Evolutionary conservation across 2,329 filamentous ascomycete genomes (phyloP).

Genomic region (Pseudogymnoascus sp.): DNA sequence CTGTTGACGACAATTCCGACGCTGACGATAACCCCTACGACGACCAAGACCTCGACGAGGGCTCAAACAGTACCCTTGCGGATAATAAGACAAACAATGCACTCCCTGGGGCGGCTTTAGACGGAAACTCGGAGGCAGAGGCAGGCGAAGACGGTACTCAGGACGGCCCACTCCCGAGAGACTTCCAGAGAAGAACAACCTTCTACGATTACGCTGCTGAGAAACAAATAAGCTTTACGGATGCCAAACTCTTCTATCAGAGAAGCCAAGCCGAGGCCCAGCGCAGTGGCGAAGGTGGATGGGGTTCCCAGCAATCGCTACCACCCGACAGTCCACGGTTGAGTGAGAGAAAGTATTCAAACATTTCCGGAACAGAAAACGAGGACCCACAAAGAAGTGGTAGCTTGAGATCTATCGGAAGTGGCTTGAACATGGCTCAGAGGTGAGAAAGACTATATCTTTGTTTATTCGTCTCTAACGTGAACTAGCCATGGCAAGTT

Average conservation of each 20-base stretch:
- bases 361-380: constrained; percentile 20
- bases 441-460: constrained; percentile 13
- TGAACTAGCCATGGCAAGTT: constrained; percentile 19
- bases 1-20: constrained; percentile 10
- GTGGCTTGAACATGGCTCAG: constrained; percentile 19
- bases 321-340: constrained; percentile 25
- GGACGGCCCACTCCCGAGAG: constrained; percentile 50
- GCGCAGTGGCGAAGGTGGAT: constrained; percentile 26
- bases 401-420: constrained; percentile 25
- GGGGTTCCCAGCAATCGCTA: constrained; percentile 24
- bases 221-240: constrained; percentile 87
- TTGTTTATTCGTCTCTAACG: constrained; percentile 8
- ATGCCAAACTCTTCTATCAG: constrained; percentile 95
- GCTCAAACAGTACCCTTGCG: constrained; percentile 9
- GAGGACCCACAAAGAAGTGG: constrained; percentile 20
- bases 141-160: constrained; percentile 15
- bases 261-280: constrained; percentile 58
- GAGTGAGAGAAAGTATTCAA: constrained; percentile 20
- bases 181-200: constrained; percentile 63
- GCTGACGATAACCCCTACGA: constrained; percentile 16
- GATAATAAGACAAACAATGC: background rate
- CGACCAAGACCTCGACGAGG: constrained; percentile 11
- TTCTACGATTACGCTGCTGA: constrained; percentile 92
- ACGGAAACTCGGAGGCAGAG: no score
- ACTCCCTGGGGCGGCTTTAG: background rate